Evolutionary conservation across 1,284 basidiomycete species (phyloP).

Genomic region (Moesziomyces antarcticus): DNA sequence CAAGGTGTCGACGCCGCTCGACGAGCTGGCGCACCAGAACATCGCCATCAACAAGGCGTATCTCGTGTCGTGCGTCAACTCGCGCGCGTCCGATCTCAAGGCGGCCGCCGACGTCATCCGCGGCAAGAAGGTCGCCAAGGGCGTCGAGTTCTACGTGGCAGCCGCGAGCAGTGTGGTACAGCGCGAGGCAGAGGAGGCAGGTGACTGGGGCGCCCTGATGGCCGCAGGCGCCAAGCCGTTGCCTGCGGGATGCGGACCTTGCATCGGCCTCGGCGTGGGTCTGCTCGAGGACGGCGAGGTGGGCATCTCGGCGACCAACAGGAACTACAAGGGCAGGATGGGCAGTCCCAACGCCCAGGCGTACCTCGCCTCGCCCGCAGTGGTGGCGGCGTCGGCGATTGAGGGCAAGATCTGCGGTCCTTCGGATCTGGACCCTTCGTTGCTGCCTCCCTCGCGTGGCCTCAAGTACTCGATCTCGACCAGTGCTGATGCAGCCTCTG

Average conservation of each 20-base stretch:
- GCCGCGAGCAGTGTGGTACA: slow-evolving; percentile 93
- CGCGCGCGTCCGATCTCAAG: slow-evolving; percentile 91
- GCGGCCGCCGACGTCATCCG: slow-evolving; percentile 89
- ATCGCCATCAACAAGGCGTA: slow-evolving; percentile 97
- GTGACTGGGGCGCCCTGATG: slow-evolving; percentile 89
- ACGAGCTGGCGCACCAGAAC: slow-evolving; percentile 78
- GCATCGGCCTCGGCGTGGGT: slow-evolving; percentile 94
- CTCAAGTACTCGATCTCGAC: slow-evolving; percentile 70
- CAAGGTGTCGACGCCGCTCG: slow-evolving; percentile 91
- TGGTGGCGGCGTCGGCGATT: slow-evolving; percentile 93
- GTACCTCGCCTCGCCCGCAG: slow-evolving; percentile 94
- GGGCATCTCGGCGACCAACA: slow-evolving; percentile 96
- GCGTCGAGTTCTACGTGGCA: slow-evolving; percentile 97
- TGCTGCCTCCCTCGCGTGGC: slow-evolving; percentile 72
- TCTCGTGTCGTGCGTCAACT: slow-evolving; percentile 98
- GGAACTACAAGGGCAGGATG: slow-evolving; percentile 99
- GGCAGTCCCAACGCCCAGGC: slow-evolving; percentile 93
- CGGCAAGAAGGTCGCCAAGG: slow-evolving; percentile 82
- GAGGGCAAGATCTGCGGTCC: slow-evolving; percentile 92
- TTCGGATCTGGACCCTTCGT: slow-evolving; percentile 72
- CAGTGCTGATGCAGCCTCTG: slow-evolving; percentile 55
- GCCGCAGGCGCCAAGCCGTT: slow-evolving; percentile 89
- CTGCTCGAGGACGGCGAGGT: slow-evolving; percentile 92
- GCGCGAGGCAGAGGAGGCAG: slow-evolving; percentile 83
- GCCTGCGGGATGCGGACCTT: slow-evolving; percentile 96